Base-by-base conservation (phyloP, 1,139 yeast species). In the Kazachstania sp. region DNA sequence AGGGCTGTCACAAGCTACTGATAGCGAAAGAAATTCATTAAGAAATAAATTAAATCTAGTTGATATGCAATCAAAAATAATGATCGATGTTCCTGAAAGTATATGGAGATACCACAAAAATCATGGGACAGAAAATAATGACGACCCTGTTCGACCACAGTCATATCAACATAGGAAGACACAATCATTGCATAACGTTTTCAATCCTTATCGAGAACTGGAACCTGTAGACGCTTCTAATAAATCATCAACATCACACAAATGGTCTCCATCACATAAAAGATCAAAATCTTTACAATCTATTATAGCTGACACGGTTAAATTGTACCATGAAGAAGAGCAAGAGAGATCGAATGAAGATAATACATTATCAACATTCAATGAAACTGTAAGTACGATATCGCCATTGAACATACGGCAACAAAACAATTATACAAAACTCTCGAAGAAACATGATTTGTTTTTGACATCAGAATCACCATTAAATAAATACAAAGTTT, bases 391-490 rank as follows among this genome's bases (percentile, higher is more conserved):
- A 4, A 49, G 52, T 28, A 47, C 48, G 18, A 39, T 48, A 1
- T 47, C 51, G 12, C 53, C 53, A 11, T 34, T 51, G 16, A 47
- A 50, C 29, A 29, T 46, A 13, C 41, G 31, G 29, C 47, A 48
- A 28, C 32, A 18, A 15, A n/a, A 38, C 9, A 12, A 13, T 0
- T 18, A n/a, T n/a, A 3, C 37, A 39, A 43, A 23, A 36, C 11
- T 4, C 16, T 41, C 34, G 31, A 29, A 13, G 13, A 44, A 18
- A 37, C 43, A 18, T 34, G 36, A 36, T 38, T 53, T 69, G 8
- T 67, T 63, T 45, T 47, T 69, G 15, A 56, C 66, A 9, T 60
- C 70, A 2, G 61, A 64, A 38, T 64, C 71, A 0, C 65, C 69
- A 8, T 46, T 69, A 38, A 69, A 67, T 49, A 51, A 51, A 15